These are phyloP conservation scores for Linum trigynum DNA, from an alignment of 345 rosid species.

Conservation along the genomic window DNA sequence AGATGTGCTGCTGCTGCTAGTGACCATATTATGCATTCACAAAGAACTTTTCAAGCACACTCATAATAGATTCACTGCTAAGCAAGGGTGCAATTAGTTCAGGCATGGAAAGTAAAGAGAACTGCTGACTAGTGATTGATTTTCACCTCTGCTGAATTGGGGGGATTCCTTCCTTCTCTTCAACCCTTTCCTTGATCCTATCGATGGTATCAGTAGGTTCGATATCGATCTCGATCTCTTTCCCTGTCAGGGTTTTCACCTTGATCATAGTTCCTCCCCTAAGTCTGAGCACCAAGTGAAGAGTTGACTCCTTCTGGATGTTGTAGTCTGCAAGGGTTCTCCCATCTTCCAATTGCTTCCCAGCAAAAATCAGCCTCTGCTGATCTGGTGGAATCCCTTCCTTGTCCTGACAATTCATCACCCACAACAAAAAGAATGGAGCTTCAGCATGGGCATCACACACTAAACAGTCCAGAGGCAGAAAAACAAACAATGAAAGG, in stretches of 20 bases:
- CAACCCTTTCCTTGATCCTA: constrained; percentile 87
- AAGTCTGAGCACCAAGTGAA: constrained; percentile 83
- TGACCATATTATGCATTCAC: too few species aligned
- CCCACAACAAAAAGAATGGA: not conserved
- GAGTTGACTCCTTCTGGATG: constrained; percentile 94
- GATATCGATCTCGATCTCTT: constrained; percentile 89
- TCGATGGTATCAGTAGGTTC: constrained; percentile 92
- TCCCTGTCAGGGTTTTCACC: constrained; percentile 91
- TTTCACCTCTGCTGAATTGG: constrained; percentile 90
- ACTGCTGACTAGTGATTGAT: not conserved
- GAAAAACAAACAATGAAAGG: not conserved
- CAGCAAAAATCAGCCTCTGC: constrained; percentile 89
- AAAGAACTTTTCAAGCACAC: too few species aligned
- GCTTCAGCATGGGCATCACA: not conserved
- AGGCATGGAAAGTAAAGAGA: not conserved
- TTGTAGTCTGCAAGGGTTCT: constrained; percentile 82
- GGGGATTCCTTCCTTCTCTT: constrained; percentile 98
- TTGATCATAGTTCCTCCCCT: constrained; percentile 97
- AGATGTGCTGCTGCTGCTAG: not conserved
- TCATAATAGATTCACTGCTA: not conserved
- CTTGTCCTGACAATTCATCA: constrained; percentile 50
- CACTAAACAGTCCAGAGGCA: not conserved
- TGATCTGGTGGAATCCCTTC: constrained; percentile 97
- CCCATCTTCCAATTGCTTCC: constrained; percentile 95
- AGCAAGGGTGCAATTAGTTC: not conserved